Conservation (phyloP, 2,329 filamentous ascomycete species). For the Penicillium nordicum region DNA sequence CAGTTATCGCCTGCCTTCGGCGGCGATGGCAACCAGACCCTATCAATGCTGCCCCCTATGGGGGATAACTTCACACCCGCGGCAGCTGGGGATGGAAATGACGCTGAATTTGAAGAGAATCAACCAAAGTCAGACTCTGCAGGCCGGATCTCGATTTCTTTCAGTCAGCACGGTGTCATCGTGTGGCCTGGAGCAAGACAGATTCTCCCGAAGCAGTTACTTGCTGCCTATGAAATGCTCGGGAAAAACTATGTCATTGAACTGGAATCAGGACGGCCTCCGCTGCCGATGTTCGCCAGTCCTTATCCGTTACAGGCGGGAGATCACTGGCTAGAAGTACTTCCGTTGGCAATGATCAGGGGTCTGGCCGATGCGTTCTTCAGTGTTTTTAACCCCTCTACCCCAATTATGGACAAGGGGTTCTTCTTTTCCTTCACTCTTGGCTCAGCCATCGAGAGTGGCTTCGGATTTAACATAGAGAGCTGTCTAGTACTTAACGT, state of each 20-base stretch:
- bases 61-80: constrained; percentile 29
- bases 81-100: constrained; percentile 24
- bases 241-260: constrained; percentile 50
- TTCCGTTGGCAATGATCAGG: constrained; percentile 50
- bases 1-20: constrained; percentile 16
- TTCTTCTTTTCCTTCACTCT: constrained; percentile 53
- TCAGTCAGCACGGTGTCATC: constrained; percentile 52
- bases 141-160: constrained; percentile 44
- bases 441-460: constrained; percentile 47
- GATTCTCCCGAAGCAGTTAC: constrained; percentile 44
- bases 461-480: constrained; percentile 52
- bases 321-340: constrained; percentile 45
- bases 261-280: constrained; percentile 47
- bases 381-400: constrained; percentile 53
- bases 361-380: constrained; percentile 55
- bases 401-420: constrained; percentile 52
- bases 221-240: constrained; percentile 37
- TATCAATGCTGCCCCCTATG: constrained; percentile 12
- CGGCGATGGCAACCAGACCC: constrained; percentile 6
- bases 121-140: constrained; percentile 29
- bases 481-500: constrained; percentile 52
- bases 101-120: constrained; percentile 31
- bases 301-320: constrained; percentile 36
- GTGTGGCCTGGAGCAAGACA: constrained; percentile 48
- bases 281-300: constrained; percentile 42